Base-by-base conservation (phyloP, 176 grass and related monocot genomes). In the Triticum dicoccoides region DNA sequence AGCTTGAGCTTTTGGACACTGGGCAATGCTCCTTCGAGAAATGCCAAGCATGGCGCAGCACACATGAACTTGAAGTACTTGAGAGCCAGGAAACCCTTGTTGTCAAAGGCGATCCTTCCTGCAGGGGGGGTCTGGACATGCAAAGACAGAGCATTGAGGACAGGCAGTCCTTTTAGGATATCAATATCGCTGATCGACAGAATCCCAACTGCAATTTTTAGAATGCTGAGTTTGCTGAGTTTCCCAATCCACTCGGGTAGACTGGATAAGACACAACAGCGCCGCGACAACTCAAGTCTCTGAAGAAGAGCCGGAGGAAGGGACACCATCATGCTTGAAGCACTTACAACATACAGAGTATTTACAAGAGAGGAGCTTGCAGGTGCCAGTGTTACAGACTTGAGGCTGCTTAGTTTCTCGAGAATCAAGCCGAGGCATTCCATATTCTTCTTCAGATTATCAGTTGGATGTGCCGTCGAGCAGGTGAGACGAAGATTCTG, bases 81-180 rank as follows among this genome's bases (percentile, higher is more conserved):
- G 0, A 72, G 69, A 12, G 42, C 4, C 5, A 0, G 3, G 20
- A 72, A 72, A 1, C 69, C 69, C 3, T 24, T 5, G 3, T 23
- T 4, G n/a, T 42, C 10, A 8, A 42, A 1, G 0, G 11, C 11
- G 41, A 42, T n/a, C 1, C 11, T 72, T 72, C 12, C 18, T 23
- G 0, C 5, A 7, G 69, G 20, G 0, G 0, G 0, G 1, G 1
- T 72, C 35, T 5, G 8, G 18, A 72, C 0, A 11, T 23, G 2
- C 35, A 72, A 2, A 0, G 58, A 9, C 21, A 61, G 58, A 61
- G 58, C 2, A 2, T 20, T 21, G 1, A 61, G 58, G 1, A 0
- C 3, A 23, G 69, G 69, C 9, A 72, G 11, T 72, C 69, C 37
- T 39, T 5, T 42, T 0, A 72, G 69, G 10, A 72, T 42, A 72